Evolutionary conservation across 148 eudicot species (phyloP).

Genomic region (Rhododendron vialii): DNA sequence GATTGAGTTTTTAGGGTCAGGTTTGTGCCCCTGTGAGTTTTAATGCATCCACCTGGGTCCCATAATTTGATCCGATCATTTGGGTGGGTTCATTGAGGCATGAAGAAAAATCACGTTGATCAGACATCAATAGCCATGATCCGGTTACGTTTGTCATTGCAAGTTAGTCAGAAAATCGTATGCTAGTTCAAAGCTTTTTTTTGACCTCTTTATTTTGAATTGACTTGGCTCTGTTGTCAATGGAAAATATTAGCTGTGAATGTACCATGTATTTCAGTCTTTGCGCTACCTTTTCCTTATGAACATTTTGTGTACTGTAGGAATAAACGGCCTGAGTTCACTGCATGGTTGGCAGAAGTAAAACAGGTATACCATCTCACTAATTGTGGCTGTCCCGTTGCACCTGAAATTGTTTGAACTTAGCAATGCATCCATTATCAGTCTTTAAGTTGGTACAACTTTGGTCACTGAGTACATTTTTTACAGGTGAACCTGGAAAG

Average conservation of each 20-base stretch:
- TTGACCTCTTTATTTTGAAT: background rate
- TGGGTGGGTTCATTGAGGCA: background rate
- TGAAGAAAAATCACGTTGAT: background rate
- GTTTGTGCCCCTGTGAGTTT: background rate
- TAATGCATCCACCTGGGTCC: background rate
- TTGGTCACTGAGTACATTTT: background rate
- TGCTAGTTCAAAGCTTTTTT: background rate
- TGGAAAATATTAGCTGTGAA: background rate
- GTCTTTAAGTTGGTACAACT: background rate
- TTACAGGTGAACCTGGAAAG: conserved; percentile 88
- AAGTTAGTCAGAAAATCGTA: background rate
- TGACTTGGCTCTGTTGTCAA: background rate
- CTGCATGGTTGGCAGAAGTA: conserved; percentile 87
- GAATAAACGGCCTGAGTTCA: conserved; percentile 94
- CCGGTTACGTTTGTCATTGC: background rate
- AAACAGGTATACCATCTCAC: conserved; percentile 54
- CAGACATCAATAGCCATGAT: background rate
- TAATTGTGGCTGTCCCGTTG: background rate
- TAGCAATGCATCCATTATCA: background rate
- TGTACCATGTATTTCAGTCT: background rate
- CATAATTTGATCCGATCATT: background rate
- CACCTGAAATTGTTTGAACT: background rate
- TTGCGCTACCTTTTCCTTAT: conserved; percentile 1
- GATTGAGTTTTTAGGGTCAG: background rate
- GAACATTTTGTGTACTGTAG: conserved; percentile 29